These are phyloP conservation scores for Ustilago vetiveriae DNA, from an alignment of 1,284 basidiomycete genomes.

Conservation along the genomic window DNA sequence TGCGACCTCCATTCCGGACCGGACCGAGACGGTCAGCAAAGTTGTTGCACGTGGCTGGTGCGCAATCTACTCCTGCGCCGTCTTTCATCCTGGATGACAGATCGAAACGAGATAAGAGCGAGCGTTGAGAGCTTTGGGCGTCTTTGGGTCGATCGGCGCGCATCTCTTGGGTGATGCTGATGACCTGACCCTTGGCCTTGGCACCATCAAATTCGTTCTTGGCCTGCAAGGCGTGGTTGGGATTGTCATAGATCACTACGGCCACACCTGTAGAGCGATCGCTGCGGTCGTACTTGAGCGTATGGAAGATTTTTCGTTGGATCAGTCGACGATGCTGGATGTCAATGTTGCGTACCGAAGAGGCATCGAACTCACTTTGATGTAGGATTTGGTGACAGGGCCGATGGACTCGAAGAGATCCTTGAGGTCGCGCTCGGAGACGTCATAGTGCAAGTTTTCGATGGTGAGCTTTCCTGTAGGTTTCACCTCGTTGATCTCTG, in stretches of 20 bases:
- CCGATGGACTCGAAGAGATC: conserved; percentile 88
- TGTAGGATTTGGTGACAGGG: conserved; percentile 86
- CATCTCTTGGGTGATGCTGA: conserved; percentile 55
- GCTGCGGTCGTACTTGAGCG: conserved; percentile 84
- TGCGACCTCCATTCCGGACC: conserved; percentile 12
- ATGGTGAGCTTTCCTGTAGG: conserved; percentile 73
- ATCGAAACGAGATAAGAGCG: conserved; percentile 44
- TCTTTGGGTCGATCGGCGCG: conserved; percentile 27
- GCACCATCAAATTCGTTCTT: conserved; percentile 88
- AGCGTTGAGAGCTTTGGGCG: conserved; percentile 6
- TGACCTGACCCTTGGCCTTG: conserved; percentile 76
- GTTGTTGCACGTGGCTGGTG: conserved; percentile 1
- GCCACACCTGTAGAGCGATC: conserved; percentile 89
- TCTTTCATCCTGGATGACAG: conserved; percentile 41
- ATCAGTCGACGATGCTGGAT: not conserved
- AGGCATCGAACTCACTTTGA: conserved; percentile 77
- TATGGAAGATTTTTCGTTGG: not conserved
- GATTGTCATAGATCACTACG: conserved; percentile 81
- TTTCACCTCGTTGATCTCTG: conserved; percentile 35
- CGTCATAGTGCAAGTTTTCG: conserved; percentile 91
- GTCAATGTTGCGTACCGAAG: not conserved
- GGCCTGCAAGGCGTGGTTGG: conserved; percentile 81
- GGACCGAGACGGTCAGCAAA: conserved; percentile 41
- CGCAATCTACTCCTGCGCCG: conserved; percentile 1
- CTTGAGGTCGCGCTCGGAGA: conserved; percentile 78